Evolutionary conservation across 1,139 yeast species (phyloP).

Genomic region (Kurtzmaniella quercitrusa): DNA sequence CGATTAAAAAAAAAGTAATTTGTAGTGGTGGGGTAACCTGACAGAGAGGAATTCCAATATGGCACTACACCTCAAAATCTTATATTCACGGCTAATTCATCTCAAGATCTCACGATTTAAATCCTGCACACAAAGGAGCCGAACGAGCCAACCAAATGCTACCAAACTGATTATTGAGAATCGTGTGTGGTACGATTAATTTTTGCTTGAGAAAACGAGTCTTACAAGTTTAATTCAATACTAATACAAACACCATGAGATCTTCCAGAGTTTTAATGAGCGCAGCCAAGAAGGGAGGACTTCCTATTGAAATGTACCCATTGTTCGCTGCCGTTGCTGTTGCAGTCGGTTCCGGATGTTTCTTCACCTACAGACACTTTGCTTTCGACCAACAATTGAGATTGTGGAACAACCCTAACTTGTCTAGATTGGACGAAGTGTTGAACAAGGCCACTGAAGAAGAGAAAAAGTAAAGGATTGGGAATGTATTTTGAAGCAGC

Average conservation of each 20-base stretch:
- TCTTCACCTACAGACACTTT: conserved; percentile 71
- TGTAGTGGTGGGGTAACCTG: too few species aligned
- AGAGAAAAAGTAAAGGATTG: conserved; percentile 17
- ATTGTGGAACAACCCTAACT: conserved; percentile 64
- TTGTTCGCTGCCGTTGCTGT: conserved; percentile 58
- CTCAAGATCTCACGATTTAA: too few species aligned
- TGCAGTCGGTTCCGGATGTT: conserved; percentile 62
- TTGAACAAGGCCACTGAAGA: conserved; percentile 45
- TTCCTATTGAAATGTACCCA: conserved; percentile 80
- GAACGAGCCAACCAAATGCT: neutral
- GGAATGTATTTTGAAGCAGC: neutral
- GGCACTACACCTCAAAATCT: too few species aligned
- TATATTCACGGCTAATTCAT: too few species aligned
- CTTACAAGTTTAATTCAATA: conserved; percentile 3
- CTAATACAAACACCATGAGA: conserved; percentile 38
- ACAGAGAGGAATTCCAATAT: neutral
- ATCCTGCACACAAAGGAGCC: neutral
- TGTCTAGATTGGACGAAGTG: conserved; percentile 54
- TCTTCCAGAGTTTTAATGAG: conserved; percentile 50
- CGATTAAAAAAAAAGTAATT: too few species aligned
- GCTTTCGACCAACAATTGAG: conserved; percentile 64
- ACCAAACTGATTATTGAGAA: conserved; percentile 4
- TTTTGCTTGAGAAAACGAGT: neutral
- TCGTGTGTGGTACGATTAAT: conserved; percentile 9
- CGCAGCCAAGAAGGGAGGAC: conserved; percentile 41